Percentiles rank a stretch among this genome's conserved stretches.
Conservation (phyloP, 2,329 filamentous ascomycete genomes). For the Penicillium frequentans region DNA sequence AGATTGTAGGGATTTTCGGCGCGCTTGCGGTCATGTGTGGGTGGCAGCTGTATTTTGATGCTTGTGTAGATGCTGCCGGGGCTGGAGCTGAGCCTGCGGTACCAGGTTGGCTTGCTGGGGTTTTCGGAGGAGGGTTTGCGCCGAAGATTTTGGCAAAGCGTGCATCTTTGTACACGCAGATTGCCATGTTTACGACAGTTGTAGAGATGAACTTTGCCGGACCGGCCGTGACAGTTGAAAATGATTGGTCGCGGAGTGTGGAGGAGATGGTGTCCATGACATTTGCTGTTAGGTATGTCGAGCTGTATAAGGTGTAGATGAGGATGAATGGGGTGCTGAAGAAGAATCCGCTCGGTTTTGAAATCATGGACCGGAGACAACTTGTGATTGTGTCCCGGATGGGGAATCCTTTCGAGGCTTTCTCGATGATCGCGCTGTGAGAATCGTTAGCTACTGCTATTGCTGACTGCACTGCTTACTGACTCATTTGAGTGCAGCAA, state of each 20-base stretch:
- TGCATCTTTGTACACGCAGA: constrained; percentile 88
- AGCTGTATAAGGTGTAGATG: constrained; percentile 69
- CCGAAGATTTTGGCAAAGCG: constrained; percentile 83
- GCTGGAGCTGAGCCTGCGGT: neutral
- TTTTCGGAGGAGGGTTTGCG: constrained; percentile 48
- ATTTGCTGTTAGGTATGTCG: constrained; percentile 89
- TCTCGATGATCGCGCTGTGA: constrained; percentile 50
- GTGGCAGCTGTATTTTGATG: constrained; percentile 6
- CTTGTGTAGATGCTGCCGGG: neutral
- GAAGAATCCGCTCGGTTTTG: constrained; percentile 45
- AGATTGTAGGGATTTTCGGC: constrained; percentile 62
- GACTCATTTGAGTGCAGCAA: neutral
- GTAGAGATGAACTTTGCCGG: constrained; percentile 79
- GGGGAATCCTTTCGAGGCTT: constrained; percentile 46
- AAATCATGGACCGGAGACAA: constrained; percentile 41
- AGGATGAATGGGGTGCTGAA: constrained; percentile 50
- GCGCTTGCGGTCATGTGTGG: constrained; percentile 22
- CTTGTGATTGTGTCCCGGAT: constrained; percentile 43
- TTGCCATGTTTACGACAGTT: constrained; percentile 75
- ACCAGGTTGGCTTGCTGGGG: constrained; percentile 31
- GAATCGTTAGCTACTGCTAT: neutral
- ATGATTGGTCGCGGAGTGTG: constrained; percentile 58
- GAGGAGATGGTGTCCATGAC: constrained; percentile 77
- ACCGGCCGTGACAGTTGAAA: constrained; percentile 67
- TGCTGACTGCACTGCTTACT: too few relatives aligned